Conservation (phyloP, 192 early-diverging fungal genomes). For the Mortierella hygrophila region DNA sequence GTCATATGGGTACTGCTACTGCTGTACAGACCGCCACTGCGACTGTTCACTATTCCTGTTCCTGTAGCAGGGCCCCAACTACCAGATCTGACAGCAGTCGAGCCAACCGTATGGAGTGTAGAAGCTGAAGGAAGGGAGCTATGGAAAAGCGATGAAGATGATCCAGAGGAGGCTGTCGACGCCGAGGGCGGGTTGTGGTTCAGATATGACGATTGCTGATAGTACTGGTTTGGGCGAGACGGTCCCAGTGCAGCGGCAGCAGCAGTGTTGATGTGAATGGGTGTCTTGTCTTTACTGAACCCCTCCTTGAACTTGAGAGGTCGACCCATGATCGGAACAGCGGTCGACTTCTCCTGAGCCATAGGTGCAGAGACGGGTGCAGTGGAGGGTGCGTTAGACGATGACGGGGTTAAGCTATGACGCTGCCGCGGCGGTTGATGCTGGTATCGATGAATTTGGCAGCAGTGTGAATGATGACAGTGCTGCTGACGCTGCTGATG, state of each 20-base stretch:
- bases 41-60: neutral
- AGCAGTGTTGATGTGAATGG: slow-evolving; percentile 33
- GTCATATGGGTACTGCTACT: neutral
- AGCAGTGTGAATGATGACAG: neutral
- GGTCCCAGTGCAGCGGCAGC: neutral
- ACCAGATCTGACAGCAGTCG: neutral
- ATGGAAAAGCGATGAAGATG: slow-evolving; percentile 6
- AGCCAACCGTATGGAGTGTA: neutral
- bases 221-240: neutral
- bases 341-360: neutral
- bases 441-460: slow-evolving; percentile 6
- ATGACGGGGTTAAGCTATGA: neutral
- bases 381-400: neutral
- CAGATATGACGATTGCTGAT: neutral
- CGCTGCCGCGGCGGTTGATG: neutral
- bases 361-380: neutral
- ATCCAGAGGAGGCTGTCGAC: slow-evolving; percentile 13
- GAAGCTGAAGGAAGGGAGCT: slow-evolving; percentile 11
- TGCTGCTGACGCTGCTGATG: neutral
- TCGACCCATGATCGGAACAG: neutral
- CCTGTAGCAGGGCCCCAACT: neutral
- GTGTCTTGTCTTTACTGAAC: slow-evolving; percentile 7
- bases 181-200: neutral
- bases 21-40: neutral
- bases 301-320: slow-evolving; percentile 30